Evolutionary conservation across 805 yeast species (phyloP).

Genomic region (Starmerella floris): DNA sequence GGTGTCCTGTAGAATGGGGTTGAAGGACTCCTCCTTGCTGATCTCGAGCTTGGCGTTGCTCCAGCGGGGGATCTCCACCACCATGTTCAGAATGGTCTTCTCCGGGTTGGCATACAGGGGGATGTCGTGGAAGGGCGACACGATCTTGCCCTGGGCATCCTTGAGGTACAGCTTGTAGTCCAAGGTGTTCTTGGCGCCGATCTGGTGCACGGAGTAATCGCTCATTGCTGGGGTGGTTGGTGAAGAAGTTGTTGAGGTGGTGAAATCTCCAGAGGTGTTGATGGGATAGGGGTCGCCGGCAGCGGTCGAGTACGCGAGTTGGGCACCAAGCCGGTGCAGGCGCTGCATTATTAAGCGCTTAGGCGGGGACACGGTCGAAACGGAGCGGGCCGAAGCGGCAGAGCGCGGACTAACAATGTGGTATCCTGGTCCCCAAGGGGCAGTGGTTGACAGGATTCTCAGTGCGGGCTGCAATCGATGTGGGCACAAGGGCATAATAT

Average conservation of each 20-base stretch:
- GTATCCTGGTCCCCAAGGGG: no score
- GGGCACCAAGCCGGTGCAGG: conserved; percentile 9
- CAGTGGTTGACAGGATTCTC: no score
- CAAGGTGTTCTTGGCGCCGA: conserved; percentile 90
- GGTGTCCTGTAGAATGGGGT: conserved; percentile 94
- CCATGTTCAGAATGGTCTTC: conserved; percentile 73
- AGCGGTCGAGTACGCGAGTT: conserved; percentile 6
- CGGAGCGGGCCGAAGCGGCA: not conserved
- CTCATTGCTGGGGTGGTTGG: conserved; percentile 21
- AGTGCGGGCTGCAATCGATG: no score
- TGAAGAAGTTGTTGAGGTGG: conserved; percentile 5
- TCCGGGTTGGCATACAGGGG: conserved; percentile 90
- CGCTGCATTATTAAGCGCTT: conserved; percentile 10
- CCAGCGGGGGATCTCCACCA: conserved; percentile 98
- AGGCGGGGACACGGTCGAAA: not conserved
- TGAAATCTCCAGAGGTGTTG: not conserved
- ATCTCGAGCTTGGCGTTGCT: conserved; percentile 94
- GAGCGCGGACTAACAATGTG: not conserved
- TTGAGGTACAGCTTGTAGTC: conserved; percentile 87
- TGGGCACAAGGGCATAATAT: no score
- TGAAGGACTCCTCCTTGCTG: conserved; percentile 65
- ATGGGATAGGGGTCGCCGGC: not conserved
- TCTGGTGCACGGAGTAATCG: conserved; percentile 69
- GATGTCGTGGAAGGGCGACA: conserved; percentile 90
- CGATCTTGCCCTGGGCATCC: conserved; percentile 72